Evolutionary conservation across 768 basidiomycete genomes (phyloP).

Genomic region (Dioszegia crocea): DNA sequence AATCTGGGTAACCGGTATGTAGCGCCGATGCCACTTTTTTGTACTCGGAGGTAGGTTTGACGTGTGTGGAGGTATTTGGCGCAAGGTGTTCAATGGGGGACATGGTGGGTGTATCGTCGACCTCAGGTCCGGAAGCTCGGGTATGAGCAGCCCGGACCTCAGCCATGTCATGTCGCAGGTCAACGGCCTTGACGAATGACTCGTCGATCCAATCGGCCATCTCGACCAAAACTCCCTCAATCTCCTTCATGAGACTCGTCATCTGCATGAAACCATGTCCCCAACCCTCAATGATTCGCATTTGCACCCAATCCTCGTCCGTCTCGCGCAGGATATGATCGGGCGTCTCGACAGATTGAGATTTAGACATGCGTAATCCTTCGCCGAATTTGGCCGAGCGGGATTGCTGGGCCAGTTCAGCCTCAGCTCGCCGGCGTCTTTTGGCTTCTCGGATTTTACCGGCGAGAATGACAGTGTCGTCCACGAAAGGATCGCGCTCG

Average conservation of each 20-base stretch:
- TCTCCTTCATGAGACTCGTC: constrained; percentile 76
- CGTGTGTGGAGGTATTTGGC: constrained; percentile 26
- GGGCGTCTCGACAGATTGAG: constrained; percentile 7
- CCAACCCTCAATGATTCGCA: constrained; percentile 92
- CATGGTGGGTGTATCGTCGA: constrained; percentile 20
- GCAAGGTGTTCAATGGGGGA: constrained; percentile 21
- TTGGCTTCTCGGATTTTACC: constrained; percentile 94
- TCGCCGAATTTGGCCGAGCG: constrained; percentile 63
- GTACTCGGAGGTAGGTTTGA: constrained; percentile 41
- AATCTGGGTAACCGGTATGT: constrained; percentile 6
- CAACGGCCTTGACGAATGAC: constrained; percentile 56
- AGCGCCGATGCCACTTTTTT: constrained; percentile 17
- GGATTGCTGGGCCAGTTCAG: constrained; percentile 62
- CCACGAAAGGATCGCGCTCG: constrained; percentile 92
- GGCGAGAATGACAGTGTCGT: constrained; percentile 95
- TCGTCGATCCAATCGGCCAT: constrained; percentile 88
- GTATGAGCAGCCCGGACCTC: constrained; percentile 32
- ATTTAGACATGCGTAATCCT: constrained; percentile 59
- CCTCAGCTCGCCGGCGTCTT: constrained; percentile 68
- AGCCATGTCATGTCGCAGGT: constrained; percentile 29
- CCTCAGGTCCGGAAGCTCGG: constrained; percentile 21
- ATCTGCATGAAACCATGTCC: constrained; percentile 97
- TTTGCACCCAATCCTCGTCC: constrained; percentile 82
- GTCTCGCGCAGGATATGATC: constrained; percentile 56
- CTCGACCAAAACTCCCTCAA: constrained; percentile 70